Evolutionary conservation across 768 basidiomycete genomes (phyloP).

Genomic region (Pulveroboletus sp.): DNA sequence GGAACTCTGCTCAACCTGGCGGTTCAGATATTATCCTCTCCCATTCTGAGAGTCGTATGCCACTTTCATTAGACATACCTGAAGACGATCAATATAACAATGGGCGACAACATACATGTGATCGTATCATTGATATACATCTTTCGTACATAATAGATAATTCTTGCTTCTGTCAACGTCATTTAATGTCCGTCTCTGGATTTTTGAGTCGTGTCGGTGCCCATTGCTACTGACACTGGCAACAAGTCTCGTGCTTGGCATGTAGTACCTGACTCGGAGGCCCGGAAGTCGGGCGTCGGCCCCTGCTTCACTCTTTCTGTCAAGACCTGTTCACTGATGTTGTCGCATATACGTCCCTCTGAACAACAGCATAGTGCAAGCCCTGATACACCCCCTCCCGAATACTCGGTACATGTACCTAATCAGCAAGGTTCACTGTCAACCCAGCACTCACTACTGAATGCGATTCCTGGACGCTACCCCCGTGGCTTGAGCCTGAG

Average conservation of each 20-base stretch:
- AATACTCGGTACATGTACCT: slow-evolving; percentile 21
- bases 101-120: neutral
- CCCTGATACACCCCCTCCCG: slow-evolving; percentile 30
- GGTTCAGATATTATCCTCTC: neutral
- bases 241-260: neutral
- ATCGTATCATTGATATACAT: neutral
- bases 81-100: neutral
- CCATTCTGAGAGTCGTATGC: slow-evolving; percentile 3
- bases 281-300: neutral
- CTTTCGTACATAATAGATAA: neutral
- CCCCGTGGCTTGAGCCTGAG: too few relatives aligned
- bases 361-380: slow-evolving; percentile 20
- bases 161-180: too few relatives aligned
- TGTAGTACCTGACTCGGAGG: too few relatives aligned
- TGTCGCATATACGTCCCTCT: slow-evolving; percentile 10
- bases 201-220: neutral
- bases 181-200: slow-evolving; percentile 1
- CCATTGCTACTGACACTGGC: too few relatives aligned
- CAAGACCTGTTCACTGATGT: slow-evolving; percentile 5
- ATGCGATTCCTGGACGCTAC: slow-evolving; percentile 13
- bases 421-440: slow-evolving; percentile 13
- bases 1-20: neutral
- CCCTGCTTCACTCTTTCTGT: neutral
- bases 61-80: slow-evolving; percentile 2
- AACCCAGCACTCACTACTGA: slow-evolving; percentile 16